Evolutionary conservation across 257 asterid species (phyloP).

Genomic region (Lycium barbarum): DNA sequence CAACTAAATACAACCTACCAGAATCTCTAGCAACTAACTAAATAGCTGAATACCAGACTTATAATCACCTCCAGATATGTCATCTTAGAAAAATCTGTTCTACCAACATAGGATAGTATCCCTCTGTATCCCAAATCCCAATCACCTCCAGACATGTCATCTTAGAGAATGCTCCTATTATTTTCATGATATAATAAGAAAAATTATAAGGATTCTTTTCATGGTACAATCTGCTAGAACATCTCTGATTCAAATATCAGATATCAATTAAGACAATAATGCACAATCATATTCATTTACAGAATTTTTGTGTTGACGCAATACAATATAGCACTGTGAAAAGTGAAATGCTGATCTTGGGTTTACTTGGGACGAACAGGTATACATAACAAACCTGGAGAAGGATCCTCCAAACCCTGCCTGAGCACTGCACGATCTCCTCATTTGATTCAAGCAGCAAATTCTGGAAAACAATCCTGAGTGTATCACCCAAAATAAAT

Average conservation of each 20-base stretch:
- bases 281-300: not conserved
- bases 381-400: constrained; percentile 54
- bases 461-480: constrained; percentile 97
- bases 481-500: constrained; percentile 90
- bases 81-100: constrained; percentile 16
- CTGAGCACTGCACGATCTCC: constrained; percentile 83
- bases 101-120: constrained; percentile 3
- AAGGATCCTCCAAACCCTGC: constrained; percentile 94
- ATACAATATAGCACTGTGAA: constrained; percentile 12
- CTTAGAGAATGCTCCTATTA: constrained; percentile 1
- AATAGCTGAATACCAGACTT: not conserved
- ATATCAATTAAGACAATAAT: not conserved
- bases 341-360: constrained; percentile 22
- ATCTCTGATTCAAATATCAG: not conserved
- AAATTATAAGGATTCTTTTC: not conserved
- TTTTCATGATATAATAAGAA: not conserved
- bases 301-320: not conserved
- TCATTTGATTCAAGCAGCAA: constrained; percentile 94
- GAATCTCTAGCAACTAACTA: not conserved
- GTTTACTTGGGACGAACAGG: constrained; percentile 25
- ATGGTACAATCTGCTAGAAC: constrained; percentile 3
- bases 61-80: constrained; percentile 5
- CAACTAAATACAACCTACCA: not conserved
- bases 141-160: not conserved
- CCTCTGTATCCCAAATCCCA: not conserved